A percentile compares a stretch with the other conserved stretches of the same genome.
Conservation (phyloP, 2,329 filamentous ascomycete genomes). For the Claviceps purpurea region DNA sequence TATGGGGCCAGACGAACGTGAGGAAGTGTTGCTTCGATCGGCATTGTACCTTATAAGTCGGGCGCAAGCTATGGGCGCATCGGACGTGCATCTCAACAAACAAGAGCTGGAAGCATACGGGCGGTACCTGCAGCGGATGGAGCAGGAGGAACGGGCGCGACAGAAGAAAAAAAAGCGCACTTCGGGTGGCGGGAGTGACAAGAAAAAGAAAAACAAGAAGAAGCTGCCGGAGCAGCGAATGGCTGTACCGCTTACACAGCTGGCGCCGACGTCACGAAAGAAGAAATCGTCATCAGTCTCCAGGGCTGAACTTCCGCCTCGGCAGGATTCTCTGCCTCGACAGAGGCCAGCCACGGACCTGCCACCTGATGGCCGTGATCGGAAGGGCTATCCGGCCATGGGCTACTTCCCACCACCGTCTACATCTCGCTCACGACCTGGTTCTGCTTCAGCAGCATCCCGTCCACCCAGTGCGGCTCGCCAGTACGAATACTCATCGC, state of each 20-base stretch:
- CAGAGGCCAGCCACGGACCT: constrained; percentile 25
- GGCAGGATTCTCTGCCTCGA: constrained; percentile 23
- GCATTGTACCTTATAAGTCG: constrained; percentile 69
- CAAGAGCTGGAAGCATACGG: constrained; percentile 74
- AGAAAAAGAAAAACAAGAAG: constrained; percentile 28
- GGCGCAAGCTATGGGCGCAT: constrained; percentile 62
- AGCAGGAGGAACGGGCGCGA: constrained; percentile 48
- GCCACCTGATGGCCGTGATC: constrained; percentile 20
- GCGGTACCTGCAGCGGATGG: constrained; percentile 47
- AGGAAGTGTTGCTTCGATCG: constrained; percentile 63
- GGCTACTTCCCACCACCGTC: constrained; percentile 38
- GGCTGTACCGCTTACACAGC: constrained; percentile 38
- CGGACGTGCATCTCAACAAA: constrained; percentile 66
- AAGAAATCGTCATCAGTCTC: constrained; percentile 15
- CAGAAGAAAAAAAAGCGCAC: constrained; percentile 46
- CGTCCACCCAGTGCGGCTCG: constrained; percentile 19
- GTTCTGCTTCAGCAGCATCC: constrained; percentile 29
- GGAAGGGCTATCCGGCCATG: constrained; percentile 30
- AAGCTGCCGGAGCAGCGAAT: constrained; percentile 37
- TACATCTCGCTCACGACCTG: constrained; percentile 25
- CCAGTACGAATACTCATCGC: constrained; percentile 28
- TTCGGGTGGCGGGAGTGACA: constrained; percentile 16
- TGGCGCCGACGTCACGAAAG: constrained; percentile 30
- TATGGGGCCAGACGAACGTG: constrained; percentile 47
- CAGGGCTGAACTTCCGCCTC: constrained; percentile 7